Conservation (phyloP, 2,329 filamentous ascomycete genomes). For the Amphichorda felina region DNA sequence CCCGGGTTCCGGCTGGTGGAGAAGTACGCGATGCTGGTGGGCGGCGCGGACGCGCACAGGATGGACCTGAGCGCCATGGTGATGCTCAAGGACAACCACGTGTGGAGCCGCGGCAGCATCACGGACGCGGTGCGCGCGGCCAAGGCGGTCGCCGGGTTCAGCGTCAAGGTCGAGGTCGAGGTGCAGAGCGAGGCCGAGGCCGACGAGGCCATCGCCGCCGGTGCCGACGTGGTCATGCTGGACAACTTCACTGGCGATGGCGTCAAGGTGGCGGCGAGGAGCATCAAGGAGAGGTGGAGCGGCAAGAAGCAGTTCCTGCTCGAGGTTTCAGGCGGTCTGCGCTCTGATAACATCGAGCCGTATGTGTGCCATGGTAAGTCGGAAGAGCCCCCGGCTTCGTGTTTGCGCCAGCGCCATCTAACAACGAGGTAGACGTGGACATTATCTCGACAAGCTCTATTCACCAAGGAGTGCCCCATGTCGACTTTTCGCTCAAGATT, state of each 20-base stretch:
- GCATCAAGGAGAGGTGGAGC: conserved; percentile 70
- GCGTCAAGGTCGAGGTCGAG: conserved; percentile 92
- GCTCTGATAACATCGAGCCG: conserved; percentile 65
- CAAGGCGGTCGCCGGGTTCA: conserved; percentile 74
- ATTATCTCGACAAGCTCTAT: conserved; percentile 95
- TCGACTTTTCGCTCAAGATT: conserved; percentile 96
- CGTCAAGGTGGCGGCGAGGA: conserved; percentile 61
- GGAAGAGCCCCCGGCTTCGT: neutral
- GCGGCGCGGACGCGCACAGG: conserved; percentile 82
- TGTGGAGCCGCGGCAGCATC: conserved; percentile 85
- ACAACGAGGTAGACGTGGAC: conserved; percentile 91
- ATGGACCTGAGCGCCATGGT: conserved; percentile 92
- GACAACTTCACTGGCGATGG: conserved; percentile 85
- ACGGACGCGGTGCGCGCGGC: conserved; percentile 75
- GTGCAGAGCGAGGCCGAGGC: conserved; percentile 81
- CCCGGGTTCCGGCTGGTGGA: conserved; percentile 91
- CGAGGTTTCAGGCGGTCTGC: conserved; percentile 87
- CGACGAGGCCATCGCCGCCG: conserved; percentile 79
- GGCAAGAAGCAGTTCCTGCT: conserved; percentile 65
- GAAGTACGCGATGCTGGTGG: conserved; percentile 95
- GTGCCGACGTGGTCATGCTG: conserved; percentile 93
- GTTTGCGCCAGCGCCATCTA: too few relatives aligned
- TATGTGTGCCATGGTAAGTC: conserved; percentile 65
- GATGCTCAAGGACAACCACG: conserved; percentile 98
- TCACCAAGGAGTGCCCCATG: conserved; percentile 85